phyloP scores from a whole-genome alignment of 2,329 filamentous ascomycete species.

The Colletotrichum agaves region DNA sequence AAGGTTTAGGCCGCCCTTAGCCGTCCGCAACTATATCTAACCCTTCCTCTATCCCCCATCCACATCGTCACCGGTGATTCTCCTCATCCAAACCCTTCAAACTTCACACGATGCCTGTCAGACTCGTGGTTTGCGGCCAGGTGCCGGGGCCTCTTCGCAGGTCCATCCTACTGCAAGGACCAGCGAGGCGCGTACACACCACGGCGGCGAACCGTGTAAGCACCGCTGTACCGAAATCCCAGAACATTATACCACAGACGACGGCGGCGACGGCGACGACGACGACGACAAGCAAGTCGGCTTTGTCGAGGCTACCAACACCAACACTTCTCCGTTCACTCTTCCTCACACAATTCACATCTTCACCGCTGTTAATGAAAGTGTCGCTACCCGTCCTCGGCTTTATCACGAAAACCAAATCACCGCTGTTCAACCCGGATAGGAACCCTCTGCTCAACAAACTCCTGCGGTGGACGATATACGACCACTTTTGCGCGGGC shows the following conservation, averaged over 20 bases:
- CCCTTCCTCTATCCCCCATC: neutral
- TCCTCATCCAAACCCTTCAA: neutral
- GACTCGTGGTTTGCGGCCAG: constrained; percentile 10
- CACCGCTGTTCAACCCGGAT: constrained; percentile 71
- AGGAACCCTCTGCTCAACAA: constrained; percentile 76
- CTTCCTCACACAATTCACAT: constrained; percentile 28
- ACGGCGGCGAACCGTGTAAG: constrained; percentile 16
- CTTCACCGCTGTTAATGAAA: constrained; percentile 26
- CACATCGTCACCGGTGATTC: neutral
- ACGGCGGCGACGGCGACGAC: neutral
- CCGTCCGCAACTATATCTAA: constrained; percentile 31
- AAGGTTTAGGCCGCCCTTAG: constrained; percentile 34
- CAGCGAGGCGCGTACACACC: constrained; percentile 20
- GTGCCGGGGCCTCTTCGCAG: constrained; percentile 21
- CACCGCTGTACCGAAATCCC: neutral
- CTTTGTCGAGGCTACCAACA: constrained; percentile 22
- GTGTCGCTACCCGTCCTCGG: constrained; percentile 16
- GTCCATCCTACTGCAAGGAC: constrained; percentile 12
- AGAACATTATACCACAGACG: neutral
- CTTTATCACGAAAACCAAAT: constrained; percentile 29
- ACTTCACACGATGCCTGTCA: constrained; percentile 28
- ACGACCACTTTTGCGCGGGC: constrained; percentile 91
- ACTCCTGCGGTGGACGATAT: constrained; percentile 84
- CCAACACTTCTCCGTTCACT: constrained; percentile 20
- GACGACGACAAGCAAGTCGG: constrained; percentile 6